phyloP scores from a whole-genome alignment of 2,329 filamentous ascomycete genomes.

The Nakataea oryzae region DNA sequence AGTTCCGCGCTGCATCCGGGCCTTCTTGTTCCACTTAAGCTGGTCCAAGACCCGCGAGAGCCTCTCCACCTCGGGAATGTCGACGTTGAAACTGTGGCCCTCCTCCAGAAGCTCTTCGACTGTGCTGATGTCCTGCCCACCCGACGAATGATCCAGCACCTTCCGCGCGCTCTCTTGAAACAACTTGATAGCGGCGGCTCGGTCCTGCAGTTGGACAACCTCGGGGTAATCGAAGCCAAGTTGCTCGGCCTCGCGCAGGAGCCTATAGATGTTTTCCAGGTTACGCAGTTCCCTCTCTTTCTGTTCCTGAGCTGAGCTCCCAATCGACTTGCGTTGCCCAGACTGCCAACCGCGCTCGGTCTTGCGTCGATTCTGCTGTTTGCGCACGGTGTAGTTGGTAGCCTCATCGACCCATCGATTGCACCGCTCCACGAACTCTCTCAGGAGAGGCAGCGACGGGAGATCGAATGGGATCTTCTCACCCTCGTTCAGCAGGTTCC shows the following conservation, averaged over 20 bases:
- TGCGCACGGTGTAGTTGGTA: slow-evolving; percentile 89
- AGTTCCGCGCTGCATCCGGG: slow-evolving; percentile 50
- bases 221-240: slow-evolving; percentile 92
- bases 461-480: slow-evolving; percentile 92
- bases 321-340: slow-evolving; percentile 60
- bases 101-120: slow-evolving; percentile 87
- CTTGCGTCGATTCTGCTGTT: slow-evolving; percentile 94
- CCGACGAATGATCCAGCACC: slow-evolving; percentile 55
- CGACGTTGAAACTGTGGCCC: slow-evolving; percentile 80
- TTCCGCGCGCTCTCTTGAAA: slow-evolving; percentile 70
- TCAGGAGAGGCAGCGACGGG: slow-evolving; percentile 69
- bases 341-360: slow-evolving; percentile 81
- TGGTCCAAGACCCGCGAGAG: slow-evolving; percentile 74
- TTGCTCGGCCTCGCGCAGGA: slow-evolving; percentile 73
- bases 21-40: slow-evolving; percentile 79
- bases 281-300: slow-evolving; percentile 86
- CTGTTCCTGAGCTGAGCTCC: slow-evolving; percentile 45
- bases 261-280: slow-evolving; percentile 75
- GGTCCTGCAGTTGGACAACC: slow-evolving; percentile 75
- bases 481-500: slow-evolving; percentile 78
- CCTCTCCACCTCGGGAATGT: slow-evolving; percentile 77
- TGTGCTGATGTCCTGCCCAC: slow-evolving; percentile 54
- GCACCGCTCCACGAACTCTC: slow-evolving; percentile 87
- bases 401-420: slow-evolving; percentile 98
- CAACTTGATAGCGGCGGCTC: slow-evolving; percentile 70